Base-by-base conservation (phyloP, 1,139 yeast genomes). In the Sugiyamaella novakii region DNA sequence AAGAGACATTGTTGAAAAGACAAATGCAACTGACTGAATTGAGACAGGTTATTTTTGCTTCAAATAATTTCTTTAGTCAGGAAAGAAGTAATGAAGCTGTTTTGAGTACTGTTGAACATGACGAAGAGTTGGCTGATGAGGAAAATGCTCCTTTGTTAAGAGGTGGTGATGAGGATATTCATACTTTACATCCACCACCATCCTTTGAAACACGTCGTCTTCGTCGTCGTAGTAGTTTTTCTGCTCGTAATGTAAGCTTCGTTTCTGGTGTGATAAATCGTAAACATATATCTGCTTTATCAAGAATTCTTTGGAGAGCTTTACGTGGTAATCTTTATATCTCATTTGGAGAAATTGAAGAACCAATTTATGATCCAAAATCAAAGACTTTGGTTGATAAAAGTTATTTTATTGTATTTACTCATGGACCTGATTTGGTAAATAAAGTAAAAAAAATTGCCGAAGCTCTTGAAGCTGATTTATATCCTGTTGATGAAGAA, bases 251-350 rank as follows among this genome's bases (percentile, higher is more conserved):
- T 53, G 74, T 76, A 21, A 78, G 74, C 49, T 87, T 86, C 59
- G 83, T 91, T 35, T 76, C 94, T 21, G 98, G 98, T 59, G 87
- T 88, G 7, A 84, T 94, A 45, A 79, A 81, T 54, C 79, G 94
- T 52, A 79, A 78, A 21, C 86, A 86, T 63, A 81, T 84, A 46
- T 73, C 75, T 42, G 76, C 86, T 3, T 73, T 92, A 58, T 95
- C 89, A 65, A 87, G 88, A 60, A 88, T 94, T 48, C 75, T 94
- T 56, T 92, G 98, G 98, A 80, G 98, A 70, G 83, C 83, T 1
- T 76, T 92, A 59, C 82, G 97, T 68, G 97, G 98, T 65, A 91
- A 91, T 67, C 73, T 92, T 62, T 86, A 77, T 66, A 82, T 88
- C 68, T 81, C 80, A 58, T 80, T 83, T 57, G 78, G 81, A 51